Evolutionary conservation across 495 filamentous ascomycete species (phyloP).

Genomic region (Parathielavia hyrcaniae): DNA sequence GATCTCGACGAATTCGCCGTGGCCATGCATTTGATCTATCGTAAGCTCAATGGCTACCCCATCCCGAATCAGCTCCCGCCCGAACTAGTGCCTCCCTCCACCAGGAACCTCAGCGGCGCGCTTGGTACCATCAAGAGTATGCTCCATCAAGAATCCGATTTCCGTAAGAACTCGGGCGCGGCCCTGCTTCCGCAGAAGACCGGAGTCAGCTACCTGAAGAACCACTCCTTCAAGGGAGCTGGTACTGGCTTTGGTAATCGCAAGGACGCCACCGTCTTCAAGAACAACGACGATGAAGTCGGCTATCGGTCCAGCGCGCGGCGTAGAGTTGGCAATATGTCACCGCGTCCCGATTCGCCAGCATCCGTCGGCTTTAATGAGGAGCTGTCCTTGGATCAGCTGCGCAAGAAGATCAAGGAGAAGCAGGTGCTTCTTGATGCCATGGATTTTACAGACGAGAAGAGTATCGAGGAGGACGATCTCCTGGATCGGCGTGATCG

Average conservation of each 20-base stretch:
- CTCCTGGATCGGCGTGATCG: conserved; percentile 83
- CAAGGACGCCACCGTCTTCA: conserved; percentile 95
- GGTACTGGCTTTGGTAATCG: conserved; percentile 44
- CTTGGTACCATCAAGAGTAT: conserved; percentile 89
- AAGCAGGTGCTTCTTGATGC: conserved; percentile 95
- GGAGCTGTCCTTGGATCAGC: conserved; percentile 76
- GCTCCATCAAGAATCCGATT: conserved; percentile 83
- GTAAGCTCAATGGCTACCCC: conserved; percentile 92
- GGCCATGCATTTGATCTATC: conserved; percentile 98
- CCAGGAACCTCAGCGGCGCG: conserved; percentile 86
- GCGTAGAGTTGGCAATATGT: conserved; percentile 70
- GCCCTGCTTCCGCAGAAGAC: conserved; percentile 89
- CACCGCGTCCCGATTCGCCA: conserved; percentile 69
- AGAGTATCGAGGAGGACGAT: conserved; percentile 83
- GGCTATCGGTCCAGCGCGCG: conserved; percentile 93
- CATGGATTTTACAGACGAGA: conserved; percentile 94
- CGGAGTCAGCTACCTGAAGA: conserved; percentile 96
- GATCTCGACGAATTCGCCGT: conserved; percentile 99
- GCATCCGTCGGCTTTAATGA: conserved; percentile 65
- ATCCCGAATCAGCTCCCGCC: conserved; percentile 86
- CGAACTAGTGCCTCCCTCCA: conserved; percentile 92
- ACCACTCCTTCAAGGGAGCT: conserved; percentile 74
- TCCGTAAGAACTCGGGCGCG: conserved; percentile 73
- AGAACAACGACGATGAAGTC: conserved; percentile 85
- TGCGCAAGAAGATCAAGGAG: conserved; percentile 90